Evolutionary conservation across 73 alveolate genomes (phyloP).

Genomic region (Tetrahymena borealis): DNA sequence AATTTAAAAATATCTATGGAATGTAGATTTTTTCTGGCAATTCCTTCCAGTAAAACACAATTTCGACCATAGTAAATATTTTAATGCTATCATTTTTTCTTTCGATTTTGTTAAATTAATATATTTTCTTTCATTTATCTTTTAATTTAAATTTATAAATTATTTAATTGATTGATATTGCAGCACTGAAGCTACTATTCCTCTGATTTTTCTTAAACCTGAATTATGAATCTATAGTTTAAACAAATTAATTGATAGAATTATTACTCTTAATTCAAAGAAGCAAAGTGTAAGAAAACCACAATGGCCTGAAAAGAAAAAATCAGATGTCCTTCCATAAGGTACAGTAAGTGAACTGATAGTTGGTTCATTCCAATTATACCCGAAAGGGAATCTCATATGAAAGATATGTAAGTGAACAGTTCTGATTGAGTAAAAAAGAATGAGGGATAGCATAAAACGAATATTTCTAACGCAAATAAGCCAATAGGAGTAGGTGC

Average conservation of each 20-base stretch:
- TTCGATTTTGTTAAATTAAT: too few species aligned
- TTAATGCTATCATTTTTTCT: too few species aligned
- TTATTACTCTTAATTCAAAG: constrained; percentile 51
- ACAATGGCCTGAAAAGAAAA: constrained; percentile 88
- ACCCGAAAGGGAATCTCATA: constrained; percentile 63
- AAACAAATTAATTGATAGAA: background rate
- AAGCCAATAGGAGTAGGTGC: background rate
- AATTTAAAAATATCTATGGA: too few species aligned
- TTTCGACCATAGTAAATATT: too few species aligned
- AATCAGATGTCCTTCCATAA: constrained; percentile 75
- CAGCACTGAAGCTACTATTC: too few species aligned
- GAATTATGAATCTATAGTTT: too few species aligned
- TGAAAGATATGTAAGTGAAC: constrained; percentile 19
- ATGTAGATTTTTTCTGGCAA: too few species aligned
- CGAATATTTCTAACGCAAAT: background rate
- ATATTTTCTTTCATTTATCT: too few species aligned
- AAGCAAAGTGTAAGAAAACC: constrained; percentile 66
- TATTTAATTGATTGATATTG: too few species aligned
- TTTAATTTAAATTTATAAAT: too few species aligned
- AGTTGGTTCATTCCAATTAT: constrained; percentile 76
- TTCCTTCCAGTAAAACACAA: too few species aligned
- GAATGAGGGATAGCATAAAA: background rate
- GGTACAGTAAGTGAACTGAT: constrained; percentile 78
- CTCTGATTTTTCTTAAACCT: too few species aligned
- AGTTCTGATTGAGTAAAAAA: background rate